A percentile compares a stretch with the other conserved stretches of the same genome.
Evolutionary conservation across 2,329 filamentous ascomycete species (phyloP).

Genomic region (Dendryphion nanum): DNA sequence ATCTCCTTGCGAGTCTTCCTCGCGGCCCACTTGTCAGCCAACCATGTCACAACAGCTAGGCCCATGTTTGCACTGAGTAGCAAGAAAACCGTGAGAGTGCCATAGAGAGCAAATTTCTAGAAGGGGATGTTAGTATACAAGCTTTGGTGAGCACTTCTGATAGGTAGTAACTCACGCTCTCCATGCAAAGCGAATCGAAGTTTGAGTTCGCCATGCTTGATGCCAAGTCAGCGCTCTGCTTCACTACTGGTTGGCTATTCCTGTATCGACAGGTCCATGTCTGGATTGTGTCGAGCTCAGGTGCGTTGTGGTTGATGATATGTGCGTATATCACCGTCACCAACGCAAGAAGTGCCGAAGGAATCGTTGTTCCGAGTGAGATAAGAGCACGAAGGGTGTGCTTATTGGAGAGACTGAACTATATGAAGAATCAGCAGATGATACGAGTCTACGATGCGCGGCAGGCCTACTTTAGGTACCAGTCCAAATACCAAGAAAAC

Average conservation of each 20-base stretch:
- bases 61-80: conserved; percentile 35
- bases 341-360: conserved; percentile 40
- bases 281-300: conserved; percentile 38
- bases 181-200: conserved; percentile 41
- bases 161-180: conserved; percentile 35
- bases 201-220: conserved; percentile 32
- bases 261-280: conserved; percentile 42
- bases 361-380: conserved; percentile 34
- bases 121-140: conserved; percentile 1
- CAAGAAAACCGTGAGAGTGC: conserved; percentile 42
- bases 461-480: conserved; percentile 31
- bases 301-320: conserved; percentile 34
- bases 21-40: conserved; percentile 36
- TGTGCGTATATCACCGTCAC: conserved; percentile 42
- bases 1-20: conserved; percentile 33
- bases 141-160: not conserved
- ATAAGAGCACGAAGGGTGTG: conserved; percentile 41
- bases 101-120: conserved; percentile 46
- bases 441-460: not conserved
- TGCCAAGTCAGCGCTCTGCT: conserved; percentile 23
- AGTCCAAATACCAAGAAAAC: conserved; percentile 34
- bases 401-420: conserved; percentile 33
- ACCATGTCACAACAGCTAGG: conserved; percentile 34
- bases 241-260: conserved; percentile 19
- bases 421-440: not conserved